A percentile compares a stretch with the other conserved stretches of the same genome.
These are phyloP conservation scores for Trichodelitschia bisporula DNA, from an alignment of 495 filamentous ascomycete genomes.

Conservation along the genomic window DNA sequence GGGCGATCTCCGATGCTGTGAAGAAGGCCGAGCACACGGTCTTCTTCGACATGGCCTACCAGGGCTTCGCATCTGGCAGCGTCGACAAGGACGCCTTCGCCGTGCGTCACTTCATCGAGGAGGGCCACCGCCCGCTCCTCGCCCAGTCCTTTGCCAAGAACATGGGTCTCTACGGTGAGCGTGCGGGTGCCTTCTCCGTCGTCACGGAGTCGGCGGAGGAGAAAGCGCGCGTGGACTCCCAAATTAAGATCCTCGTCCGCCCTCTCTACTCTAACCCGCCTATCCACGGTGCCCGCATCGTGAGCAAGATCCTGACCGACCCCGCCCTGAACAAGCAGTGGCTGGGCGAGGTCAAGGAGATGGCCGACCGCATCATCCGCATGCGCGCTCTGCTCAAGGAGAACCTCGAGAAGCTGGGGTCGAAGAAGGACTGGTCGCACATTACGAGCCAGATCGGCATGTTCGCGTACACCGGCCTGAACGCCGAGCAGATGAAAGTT, in stretches of 20 bases:
- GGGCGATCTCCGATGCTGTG: slow-evolving; percentile 67
- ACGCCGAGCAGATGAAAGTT: slow-evolving; percentile 72
- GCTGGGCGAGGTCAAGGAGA: slow-evolving; percentile 90
- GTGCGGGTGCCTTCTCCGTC: slow-evolving; percentile 89
- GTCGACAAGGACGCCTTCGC: slow-evolving; percentile 84
- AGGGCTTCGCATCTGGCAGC: slow-evolving; percentile 88
- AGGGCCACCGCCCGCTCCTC: slow-evolving; percentile 75
- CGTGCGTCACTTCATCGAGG: slow-evolving; percentile 67
- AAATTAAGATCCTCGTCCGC: slow-evolving; percentile 94
- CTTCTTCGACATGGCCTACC: slow-evolving; percentile 99
- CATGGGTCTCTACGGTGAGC: slow-evolving; percentile 99
- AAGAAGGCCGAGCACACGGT: slow-evolving; percentile 77
- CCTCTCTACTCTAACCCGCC: slow-evolving; percentile 97
- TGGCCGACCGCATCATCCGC: slow-evolving; percentile 96
- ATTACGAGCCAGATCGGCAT: slow-evolving; percentile 97
- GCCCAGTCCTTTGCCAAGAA: slow-evolving; percentile 98
- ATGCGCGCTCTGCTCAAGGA: slow-evolving; percentile 86
- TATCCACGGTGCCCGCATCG: slow-evolving; percentile 84
- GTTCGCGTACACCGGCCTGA: slow-evolving; percentile 95
- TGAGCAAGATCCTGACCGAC: slow-evolving; percentile 78
- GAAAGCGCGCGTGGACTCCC: slow-evolving; percentile 89
- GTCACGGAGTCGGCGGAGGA: slow-evolving; percentile 65
- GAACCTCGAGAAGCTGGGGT: slow-evolving; percentile 81
- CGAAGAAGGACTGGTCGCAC: slow-evolving; percentile 93
- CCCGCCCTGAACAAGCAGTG: slow-evolving; percentile 72